Evolutionary conservation across 129 eudicot genomes (phyloP).

Genomic region (Artemisia tridentata): DNA sequence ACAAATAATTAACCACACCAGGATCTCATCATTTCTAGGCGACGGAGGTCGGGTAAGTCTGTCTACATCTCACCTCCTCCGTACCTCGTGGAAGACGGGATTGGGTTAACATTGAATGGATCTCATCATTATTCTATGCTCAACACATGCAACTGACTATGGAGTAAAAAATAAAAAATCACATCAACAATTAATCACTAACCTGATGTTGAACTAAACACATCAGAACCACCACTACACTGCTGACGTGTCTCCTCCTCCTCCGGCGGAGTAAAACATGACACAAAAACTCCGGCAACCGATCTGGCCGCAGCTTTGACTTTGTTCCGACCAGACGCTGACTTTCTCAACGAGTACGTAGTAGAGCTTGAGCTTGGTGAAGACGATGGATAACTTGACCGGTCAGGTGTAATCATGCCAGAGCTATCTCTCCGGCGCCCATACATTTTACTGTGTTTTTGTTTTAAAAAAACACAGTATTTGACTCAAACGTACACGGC

Average conservation of each 20-base stretch:
- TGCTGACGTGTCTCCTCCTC: slow-evolving; percentile 30
- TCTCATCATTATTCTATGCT: too few relatives aligned
- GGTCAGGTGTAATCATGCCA: slow-evolving; percentile 37
- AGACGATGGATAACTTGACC: slow-evolving; percentile 29
- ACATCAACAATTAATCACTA: neutral
- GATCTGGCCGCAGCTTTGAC: slow-evolving; percentile 59
- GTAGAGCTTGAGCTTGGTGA: slow-evolving; percentile 39
- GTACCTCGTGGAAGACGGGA: too few relatives aligned
- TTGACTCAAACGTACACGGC: too few relatives aligned
- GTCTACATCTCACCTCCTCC: too few relatives aligned
- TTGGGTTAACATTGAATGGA: too few relatives aligned
- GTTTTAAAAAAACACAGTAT: too few relatives aligned
- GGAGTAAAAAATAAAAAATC: neutral
- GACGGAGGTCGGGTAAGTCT: too few relatives aligned
- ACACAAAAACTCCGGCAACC: slow-evolving; percentile 58
- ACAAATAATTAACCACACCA: too few relatives aligned
- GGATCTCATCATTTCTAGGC: too few relatives aligned
- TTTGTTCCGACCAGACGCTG: slow-evolving; percentile 41
- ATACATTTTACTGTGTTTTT: neutral
- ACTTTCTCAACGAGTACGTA: slow-evolving; percentile 44
- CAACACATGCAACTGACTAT: neutral
- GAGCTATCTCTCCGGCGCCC: slow-evolving; percentile 44
- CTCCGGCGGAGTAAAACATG: slow-evolving; percentile 79
- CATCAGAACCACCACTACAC: slow-evolving; percentile 38
- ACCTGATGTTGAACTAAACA: slow-evolving; percentile 32